Evolutionary conservation across 345 rosid genomes (phyloP), one percentile per base, ranked within the genome.

Genomic region (Balakata baccata): DNA sequence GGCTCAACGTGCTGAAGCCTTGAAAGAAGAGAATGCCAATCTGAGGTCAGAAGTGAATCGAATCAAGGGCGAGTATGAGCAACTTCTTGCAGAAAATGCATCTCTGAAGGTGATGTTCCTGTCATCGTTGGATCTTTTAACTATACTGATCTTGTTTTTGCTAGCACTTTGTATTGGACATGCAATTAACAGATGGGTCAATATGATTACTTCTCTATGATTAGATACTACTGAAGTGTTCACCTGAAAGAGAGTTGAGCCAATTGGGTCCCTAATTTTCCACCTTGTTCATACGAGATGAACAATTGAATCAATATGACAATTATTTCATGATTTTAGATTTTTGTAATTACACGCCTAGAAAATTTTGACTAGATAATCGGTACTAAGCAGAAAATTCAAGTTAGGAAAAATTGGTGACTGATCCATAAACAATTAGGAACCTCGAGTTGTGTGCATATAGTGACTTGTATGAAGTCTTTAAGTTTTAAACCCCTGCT

Each of bases 21-120:
- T 92, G 72, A 91, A 90, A 84, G 97, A 87, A 78, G 99, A 95
- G 82, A 92, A 92, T 84, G 80, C 88, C 62, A 85, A 73, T 81
- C 91, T 95, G 58, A 84, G 94, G 85, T 87, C 92, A 77, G 98
- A 94, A 86, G 88, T 92, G 47, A 87, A 73, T 79, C 89, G 79
- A 61, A 88, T 92, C 80, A 90, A 86, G 84, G 85, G 86, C 20
- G 90, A 88, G 64, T 89, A 88, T n/a, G 94, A 92, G 66, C 89
- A 88, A 79, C 98, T 94, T 81, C 81, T 81, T 58, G 81, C 85
- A 2, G 93, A 92, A 87, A 92, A 94, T 66, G 82, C 87, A 51
- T 81, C 91, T 80, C 90, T 94, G 59, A 92, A 92, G 97, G 98
- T 92, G 73, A 75, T 64, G 18, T 51, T 41, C 6, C 71, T 10